Evolutionary conservation across 495 filamentous ascomycete species (phyloP).

Genomic region (Penicillium odoratum): DNA sequence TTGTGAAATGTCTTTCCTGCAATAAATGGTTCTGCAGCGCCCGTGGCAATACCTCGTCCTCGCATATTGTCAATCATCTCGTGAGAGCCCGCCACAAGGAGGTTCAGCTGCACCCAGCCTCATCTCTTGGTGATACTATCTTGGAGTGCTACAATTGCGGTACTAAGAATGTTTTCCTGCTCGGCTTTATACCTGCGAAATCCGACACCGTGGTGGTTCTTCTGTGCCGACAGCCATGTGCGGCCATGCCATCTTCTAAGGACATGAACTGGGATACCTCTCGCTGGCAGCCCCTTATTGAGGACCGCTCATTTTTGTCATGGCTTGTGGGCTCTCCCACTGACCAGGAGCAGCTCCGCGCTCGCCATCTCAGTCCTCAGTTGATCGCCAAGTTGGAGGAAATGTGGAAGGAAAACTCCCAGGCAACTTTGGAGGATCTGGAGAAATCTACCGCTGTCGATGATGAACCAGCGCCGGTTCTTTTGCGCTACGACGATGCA

Average conservation of each 20-base stretch:
- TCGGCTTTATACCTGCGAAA: constrained; percentile 99
- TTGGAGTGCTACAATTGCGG: constrained; percentile 99
- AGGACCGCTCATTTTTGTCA: constrained; percentile 90
- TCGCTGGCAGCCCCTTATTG: constrained; percentile 95
- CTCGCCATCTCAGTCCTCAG: constrained; percentile 88
- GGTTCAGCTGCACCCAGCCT: constrained; percentile 92
- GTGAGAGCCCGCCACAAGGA: constrained; percentile 98
- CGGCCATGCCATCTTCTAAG: constrained; percentile 91
- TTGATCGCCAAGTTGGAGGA: constrained; percentile 97
- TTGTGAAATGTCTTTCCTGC: constrained; percentile 93
- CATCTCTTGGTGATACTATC: constrained; percentile 94
- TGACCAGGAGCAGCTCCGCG: constrained; percentile 94
- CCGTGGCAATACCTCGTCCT: constrained; percentile 92
- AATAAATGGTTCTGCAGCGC: constrained; percentile 99
- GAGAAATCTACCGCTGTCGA: constrained; percentile 93
- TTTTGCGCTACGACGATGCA: constrained; percentile 94
- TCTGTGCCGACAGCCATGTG: constrained; percentile 94
- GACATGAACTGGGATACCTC: constrained; percentile 99
- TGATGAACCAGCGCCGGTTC: constrained; percentile 90
- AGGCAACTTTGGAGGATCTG: constrained; percentile 85
- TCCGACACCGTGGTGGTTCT: constrained; percentile 98
- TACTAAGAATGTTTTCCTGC: constrained; percentile 98
- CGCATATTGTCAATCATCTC: constrained; percentile 97
- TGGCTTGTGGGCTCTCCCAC: constrained; percentile 92
- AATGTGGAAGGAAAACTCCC: constrained; percentile 96